These are phyloP conservation scores for Clausena lansium DNA, from an alignment of 345 rosid species.

Conservation along the genomic window DNA sequence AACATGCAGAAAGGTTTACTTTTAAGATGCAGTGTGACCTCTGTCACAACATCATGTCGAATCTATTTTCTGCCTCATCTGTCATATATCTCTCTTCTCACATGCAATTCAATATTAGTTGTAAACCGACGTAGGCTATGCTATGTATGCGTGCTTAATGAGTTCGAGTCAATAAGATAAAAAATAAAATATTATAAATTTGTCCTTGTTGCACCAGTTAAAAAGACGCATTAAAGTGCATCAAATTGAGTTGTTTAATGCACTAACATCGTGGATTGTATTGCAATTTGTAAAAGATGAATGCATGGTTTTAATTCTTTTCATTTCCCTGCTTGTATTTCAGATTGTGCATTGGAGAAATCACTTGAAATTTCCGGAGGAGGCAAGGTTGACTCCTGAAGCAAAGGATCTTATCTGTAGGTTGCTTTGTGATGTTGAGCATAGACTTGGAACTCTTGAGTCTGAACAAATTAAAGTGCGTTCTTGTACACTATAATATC, in stretches of 20 bases:
- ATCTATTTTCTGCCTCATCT: neutral
- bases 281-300: neutral
- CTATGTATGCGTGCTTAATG: neutral
- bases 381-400: slow-evolving; percentile 75
- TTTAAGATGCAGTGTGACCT: neutral
- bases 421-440: slow-evolving; percentile 83
- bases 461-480: slow-evolving; percentile 69
- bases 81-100: neutral
- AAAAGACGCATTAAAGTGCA: neutral
- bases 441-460: slow-evolving; percentile 79
- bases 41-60: neutral
- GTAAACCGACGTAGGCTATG: neutral
- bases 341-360: slow-evolving; percentile 90
- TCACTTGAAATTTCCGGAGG: slow-evolving; percentile 80
- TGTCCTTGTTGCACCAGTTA: neutral
- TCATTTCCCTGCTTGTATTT: slow-evolving; percentile 12
- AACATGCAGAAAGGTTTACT: slow-evolving; percentile 87
- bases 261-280: neutral
- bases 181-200: neutral
- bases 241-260: neutral
- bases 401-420: slow-evolving; percentile 75
- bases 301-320: neutral
- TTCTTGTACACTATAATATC: slow-evolving; percentile 5
- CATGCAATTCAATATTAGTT: neutral
- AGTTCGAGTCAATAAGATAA: neutral